Conservation (phyloP, 1,139 yeast genomes). For the Suhomyces wounanorum region DNA sequence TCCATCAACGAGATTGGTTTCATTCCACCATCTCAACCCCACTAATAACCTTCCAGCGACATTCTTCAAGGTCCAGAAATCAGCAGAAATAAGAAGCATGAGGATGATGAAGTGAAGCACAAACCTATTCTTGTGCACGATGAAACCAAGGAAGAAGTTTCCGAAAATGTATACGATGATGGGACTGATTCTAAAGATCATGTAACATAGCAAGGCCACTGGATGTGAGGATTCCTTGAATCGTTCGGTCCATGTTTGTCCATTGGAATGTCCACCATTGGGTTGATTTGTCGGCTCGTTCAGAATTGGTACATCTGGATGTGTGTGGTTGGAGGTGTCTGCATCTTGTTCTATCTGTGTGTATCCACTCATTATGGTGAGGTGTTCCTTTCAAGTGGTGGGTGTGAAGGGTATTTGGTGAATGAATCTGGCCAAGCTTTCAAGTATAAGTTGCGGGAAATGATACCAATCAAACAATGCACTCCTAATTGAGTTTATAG, state of each 20-base stretch:
- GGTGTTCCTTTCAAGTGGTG: background rate
- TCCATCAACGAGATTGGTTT: constrained; percentile 44
- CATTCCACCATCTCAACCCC: constrained; percentile 96
- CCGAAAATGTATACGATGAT: constrained; percentile 71
- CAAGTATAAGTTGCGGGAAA: background rate
- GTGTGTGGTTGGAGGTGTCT: constrained; percentile 1
- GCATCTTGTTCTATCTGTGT: constrained; percentile 16
- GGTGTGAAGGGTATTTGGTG: background rate
- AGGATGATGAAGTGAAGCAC: constrained; percentile 78
- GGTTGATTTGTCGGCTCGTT: background rate
- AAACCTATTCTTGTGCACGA: constrained; percentile 52
- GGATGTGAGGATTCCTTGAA: constrained; percentile 72
- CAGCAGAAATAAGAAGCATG: constrained; percentile 76
- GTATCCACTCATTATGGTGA: constrained; percentile 12
- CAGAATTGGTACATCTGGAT: constrained; percentile 2
- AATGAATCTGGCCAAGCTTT: background rate
- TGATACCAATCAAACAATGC: background rate
- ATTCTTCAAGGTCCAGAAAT: constrained; percentile 92
- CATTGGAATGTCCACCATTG: background rate
- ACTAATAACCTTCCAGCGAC: constrained; percentile 87
- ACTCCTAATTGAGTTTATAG: background rate
- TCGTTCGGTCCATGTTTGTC: constrained; percentile 13
- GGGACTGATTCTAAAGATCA: constrained; percentile 66
- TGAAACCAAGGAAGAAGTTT: constrained; percentile 51
- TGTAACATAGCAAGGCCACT: constrained; percentile 64